Percentiles rank a stretch among this genome's conserved stretches.
Evolutionary conservation across 257 asterid species (phyloP).

Genomic region (Fraxinus quadrangulata): DNA sequence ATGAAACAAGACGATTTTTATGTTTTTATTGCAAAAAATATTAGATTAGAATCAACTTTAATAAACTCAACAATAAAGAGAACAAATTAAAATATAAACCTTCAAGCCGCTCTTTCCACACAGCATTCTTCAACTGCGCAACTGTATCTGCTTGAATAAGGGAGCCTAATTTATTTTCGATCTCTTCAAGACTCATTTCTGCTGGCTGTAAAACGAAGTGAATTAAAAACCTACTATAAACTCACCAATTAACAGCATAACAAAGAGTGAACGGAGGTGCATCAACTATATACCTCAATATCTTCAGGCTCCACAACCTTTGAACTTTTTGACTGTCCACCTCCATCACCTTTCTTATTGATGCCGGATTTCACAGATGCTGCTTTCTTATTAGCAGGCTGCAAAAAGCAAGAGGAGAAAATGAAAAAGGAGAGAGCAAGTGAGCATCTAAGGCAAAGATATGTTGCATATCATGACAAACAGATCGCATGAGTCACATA

Average conservation of each 20-base stretch:
- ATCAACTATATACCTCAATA: conserved; percentile 60
- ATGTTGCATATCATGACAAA: neutral
- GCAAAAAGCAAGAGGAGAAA: conserved; percentile 26
- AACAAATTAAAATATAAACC: conserved; percentile 47
- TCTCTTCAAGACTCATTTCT: conserved; percentile 97
- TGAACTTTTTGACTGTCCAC: conserved; percentile 59
- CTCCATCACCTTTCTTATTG: conserved; percentile 74
- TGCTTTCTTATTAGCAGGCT: conserved; percentile 81
- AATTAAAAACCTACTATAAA: conserved; percentile 13
- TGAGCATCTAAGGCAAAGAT: conserved; percentile 9
- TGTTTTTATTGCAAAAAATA: neutral
- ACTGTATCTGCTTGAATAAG: conserved; percentile 81
- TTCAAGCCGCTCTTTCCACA: conserved; percentile 99
- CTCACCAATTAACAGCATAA: conserved; percentile 18
- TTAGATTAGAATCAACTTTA: neutral
- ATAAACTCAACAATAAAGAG: conserved; percentile 8
- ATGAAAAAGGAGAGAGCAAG: conserved; percentile 20
- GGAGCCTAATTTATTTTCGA: conserved; percentile 86
- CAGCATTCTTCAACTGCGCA: conserved; percentile 80
- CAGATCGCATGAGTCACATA: neutral
- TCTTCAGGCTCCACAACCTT: conserved; percentile 82
- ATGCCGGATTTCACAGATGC: conserved; percentile 60
- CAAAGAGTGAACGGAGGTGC: conserved; percentile 1
- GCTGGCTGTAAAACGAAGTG: conserved; percentile 61
- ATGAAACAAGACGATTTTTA: neutral